These are phyloP conservation scores for Botrytis cinerea DNA, from an alignment of 2,329 filamentous ascomycete species.

Conservation along the genomic window DNA sequence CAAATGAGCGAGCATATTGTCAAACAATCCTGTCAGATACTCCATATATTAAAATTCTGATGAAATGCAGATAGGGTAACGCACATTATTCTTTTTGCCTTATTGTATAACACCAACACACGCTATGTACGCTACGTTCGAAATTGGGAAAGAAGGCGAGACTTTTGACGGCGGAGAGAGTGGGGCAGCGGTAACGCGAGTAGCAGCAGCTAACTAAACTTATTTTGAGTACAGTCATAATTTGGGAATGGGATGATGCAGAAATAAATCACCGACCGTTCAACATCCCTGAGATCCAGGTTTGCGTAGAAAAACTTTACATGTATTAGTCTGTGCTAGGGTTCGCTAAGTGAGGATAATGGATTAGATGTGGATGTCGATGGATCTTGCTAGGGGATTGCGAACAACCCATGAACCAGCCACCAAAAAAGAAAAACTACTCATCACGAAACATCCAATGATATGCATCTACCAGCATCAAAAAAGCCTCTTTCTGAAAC, in stretches of 20 bases:
- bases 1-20: background rate
- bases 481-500: slow-evolving; percentile 20
- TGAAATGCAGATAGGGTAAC: slow-evolving; percentile 2
- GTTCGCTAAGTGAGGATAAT: background rate
- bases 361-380: background rate
- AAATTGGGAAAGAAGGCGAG: slow-evolving; percentile 13
- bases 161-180: slow-evolving; percentile 17
- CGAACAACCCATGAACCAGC: slow-evolving; percentile 15
- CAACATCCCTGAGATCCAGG: slow-evolving; percentile 2
- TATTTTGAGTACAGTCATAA: slow-evolving; percentile 2
- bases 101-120: background rate
- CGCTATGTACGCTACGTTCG: slow-evolving; percentile 10
- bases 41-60: slow-evolving; percentile 18
- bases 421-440: background rate
- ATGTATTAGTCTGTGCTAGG: background rate
- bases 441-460: slow-evolving; percentile 20
- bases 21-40: slow-evolving; percentile 1
- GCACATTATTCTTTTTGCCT: background rate
- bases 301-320: slow-evolving; percentile 5
- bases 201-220: slow-evolving; percentile 5
- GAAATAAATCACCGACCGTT: slow-evolving; percentile 22
- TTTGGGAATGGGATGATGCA: slow-evolving; percentile 17
- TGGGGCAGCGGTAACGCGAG: slow-evolving; percentile 10
- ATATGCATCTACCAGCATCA: background rate
- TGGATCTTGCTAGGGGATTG: slow-evolving; percentile 14